A percentile compares a stretch with the other conserved stretches of the same genome.
Conservation (phyloP, 495 filamentous ascomycete genomes). For the Lophiotrema nucula region DNA sequence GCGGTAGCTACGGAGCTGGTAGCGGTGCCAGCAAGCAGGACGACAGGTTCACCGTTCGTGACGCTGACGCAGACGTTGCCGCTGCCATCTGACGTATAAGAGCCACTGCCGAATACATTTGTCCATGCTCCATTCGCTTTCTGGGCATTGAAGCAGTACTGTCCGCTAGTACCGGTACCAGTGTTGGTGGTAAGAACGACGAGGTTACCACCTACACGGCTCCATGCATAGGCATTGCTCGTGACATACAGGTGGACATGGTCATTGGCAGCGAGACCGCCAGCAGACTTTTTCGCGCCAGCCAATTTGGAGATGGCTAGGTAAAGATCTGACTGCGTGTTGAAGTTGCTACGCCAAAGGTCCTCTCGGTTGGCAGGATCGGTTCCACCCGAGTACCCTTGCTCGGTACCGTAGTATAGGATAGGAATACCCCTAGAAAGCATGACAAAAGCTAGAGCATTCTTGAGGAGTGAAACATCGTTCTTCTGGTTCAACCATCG, state of each 20-base stretch:
- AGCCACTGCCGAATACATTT: slow-evolving; percentile 6
- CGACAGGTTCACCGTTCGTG: slow-evolving; percentile 5
- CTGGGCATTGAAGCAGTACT: slow-evolving; percentile 16
- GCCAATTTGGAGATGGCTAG: slow-evolving; percentile 47
- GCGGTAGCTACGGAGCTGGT: slow-evolving; percentile 23
- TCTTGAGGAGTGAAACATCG: slow-evolving; percentile 57
- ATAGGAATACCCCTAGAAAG: slow-evolving; percentile 68
- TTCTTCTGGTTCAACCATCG: slow-evolving; percentile 33
- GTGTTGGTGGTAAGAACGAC: slow-evolving; percentile 10
- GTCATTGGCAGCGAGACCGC: slow-evolving; percentile 8
- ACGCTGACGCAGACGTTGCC: slow-evolving; percentile 12
- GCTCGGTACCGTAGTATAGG: slow-evolving; percentile 71
- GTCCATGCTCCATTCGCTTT: slow-evolving; percentile 13
- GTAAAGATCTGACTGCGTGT: slow-evolving; percentile 62
- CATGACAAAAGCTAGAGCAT: slow-evolving; percentile 70
- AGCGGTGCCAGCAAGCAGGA: not conserved
- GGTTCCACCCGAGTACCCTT: slow-evolving; percentile 58
- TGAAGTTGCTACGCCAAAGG: slow-evolving; percentile 66
- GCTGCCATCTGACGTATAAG: slow-evolving; percentile 11
- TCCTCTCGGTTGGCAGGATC: slow-evolving; percentile 72
- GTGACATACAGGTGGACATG: slow-evolving; percentile 18
- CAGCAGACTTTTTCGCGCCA: slow-evolving; percentile 4
- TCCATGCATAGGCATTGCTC: slow-evolving; percentile 8
- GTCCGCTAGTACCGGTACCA: not conserved
- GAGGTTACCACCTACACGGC: slow-evolving; percentile 12